Conservation (phyloP, 106 monocot species). For the Xerophyta viscosa region DNA sequence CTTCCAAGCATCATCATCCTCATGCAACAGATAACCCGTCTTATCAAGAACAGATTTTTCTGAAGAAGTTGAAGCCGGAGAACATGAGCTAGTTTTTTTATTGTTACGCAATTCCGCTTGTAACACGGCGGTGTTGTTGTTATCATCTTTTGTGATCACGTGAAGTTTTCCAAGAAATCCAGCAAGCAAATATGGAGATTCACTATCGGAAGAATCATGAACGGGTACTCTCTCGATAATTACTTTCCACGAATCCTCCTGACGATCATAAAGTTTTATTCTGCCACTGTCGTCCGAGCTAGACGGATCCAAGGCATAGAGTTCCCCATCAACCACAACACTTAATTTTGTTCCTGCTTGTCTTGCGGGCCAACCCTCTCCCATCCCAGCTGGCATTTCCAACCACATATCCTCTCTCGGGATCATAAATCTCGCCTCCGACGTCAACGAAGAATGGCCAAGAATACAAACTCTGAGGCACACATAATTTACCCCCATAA, state of each 20-base stretch:
- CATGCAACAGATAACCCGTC: neutral
- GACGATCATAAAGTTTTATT: slow-evolving; percentile 71
- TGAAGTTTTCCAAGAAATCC: slow-evolving; percentile 76
- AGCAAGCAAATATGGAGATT: slow-evolving; percentile 80
- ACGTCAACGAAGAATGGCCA: slow-evolving; percentile 91
- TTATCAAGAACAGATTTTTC: slow-evolving; percentile 1
- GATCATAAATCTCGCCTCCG: slow-evolving; percentile 96
- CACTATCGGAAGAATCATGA: slow-evolving; percentile 52
- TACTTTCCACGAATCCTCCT: slow-evolving; percentile 72
- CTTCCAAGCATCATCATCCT: slow-evolving; percentile 29
- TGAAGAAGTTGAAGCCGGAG: slow-evolving; percentile 7
- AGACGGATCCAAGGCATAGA: slow-evolving; percentile 81
- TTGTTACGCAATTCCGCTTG: slow-evolving; percentile 56
- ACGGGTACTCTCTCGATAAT: slow-evolving; percentile 48
- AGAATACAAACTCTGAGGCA: slow-evolving; percentile 83
- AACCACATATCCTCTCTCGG: slow-evolving; percentile 51
- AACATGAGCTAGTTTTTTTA: slow-evolving; percentile 2
- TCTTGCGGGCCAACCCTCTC: slow-evolving; percentile 87
- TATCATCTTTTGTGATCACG: slow-evolving; percentile 61
- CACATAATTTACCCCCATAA: slow-evolving; percentile 58
- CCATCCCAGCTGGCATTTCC: slow-evolving; percentile 87
- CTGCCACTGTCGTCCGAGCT: slow-evolving; percentile 42
- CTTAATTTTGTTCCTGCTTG: slow-evolving; percentile 87
- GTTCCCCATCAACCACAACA: slow-evolving; percentile 58
- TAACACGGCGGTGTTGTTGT: slow-evolving; percentile 37